Base-by-base conservation (phyloP, 805 yeast species). In the Teunomyces kruisii region DNA sequence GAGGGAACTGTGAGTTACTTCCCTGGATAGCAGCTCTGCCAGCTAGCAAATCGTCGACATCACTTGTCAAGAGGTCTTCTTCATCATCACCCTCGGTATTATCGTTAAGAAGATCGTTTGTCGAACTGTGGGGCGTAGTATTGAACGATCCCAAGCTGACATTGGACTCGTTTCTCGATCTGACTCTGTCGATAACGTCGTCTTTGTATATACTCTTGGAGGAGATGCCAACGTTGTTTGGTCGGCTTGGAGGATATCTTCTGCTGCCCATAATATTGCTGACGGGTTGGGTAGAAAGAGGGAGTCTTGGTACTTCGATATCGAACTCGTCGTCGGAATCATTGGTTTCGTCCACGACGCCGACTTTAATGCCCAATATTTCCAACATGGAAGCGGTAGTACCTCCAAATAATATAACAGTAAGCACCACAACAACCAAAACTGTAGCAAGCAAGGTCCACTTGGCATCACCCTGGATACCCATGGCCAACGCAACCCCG, bases 351-450 rank as follows among this genome's bases (percentile, higher is more conserved):
- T 84, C 92, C 14, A 87, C 76, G 51, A 92, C 88, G 1, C 99
- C 99, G 2, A 96, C 86, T 55, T 86, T 85, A 55, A 94, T 95
- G 38, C 95, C 94, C 54, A 94, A 74, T 53, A 92, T 88, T 62
- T 94, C 99, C 48, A 94, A 78, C 99, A 94, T 94, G 37, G 96
- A 88, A 1, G 99, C 97, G 0, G 98, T 94, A 1, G 99, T 94
- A 31, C 99, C 99, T 47, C 99, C 99, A 64, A 94, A 94, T 24
- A 94, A 77, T 44, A 94, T 91, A 24, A 94, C 99, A 0, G 99
- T 94, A 39, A 94, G 72, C 26, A 94, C 99, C 9, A 94, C 99
- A 17, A 92, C 98, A 10, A 95, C 98, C 35, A 95, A 71, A 0
- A 95, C 97, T 0, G 99, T 95, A 2, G 99, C 99, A 43, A 92